Evolutionary conservation across 2,329 filamentous ascomycete species (phyloP).

Genomic region (Nannizzia gypsea): DNA sequence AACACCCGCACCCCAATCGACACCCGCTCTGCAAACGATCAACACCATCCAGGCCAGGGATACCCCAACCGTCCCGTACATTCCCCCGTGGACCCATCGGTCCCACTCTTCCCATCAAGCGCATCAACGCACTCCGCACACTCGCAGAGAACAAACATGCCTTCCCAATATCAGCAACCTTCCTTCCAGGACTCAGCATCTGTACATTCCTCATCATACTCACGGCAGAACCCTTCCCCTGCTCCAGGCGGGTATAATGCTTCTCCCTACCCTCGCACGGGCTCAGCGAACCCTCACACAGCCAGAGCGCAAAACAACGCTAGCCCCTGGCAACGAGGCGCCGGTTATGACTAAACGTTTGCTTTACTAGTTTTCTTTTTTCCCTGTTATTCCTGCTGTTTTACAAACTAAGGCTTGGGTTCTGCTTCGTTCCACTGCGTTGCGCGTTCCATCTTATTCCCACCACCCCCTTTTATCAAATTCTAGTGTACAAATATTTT

Average conservation of each 20-base stretch:
- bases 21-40: conserved; percentile 14
- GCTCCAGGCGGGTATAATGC: conserved; percentile 24
- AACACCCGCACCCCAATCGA: conserved; percentile 33
- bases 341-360: conserved; percentile 43
- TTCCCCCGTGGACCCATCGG: conserved; percentile 39
- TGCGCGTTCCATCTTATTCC: no score
- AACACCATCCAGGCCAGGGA: conserved; percentile 15
- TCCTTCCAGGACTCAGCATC: conserved; percentile 11
- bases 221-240: conserved; percentile 22
- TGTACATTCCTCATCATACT: conserved; percentile 13
- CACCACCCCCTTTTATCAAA: neutral
- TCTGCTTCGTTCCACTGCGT: no score
- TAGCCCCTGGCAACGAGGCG: conserved; percentile 55
- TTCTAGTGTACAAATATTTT: neutral
- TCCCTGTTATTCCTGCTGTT: conserved; percentile 4
- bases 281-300: conserved; percentile 20
- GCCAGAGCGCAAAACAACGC: conserved; percentile 42
- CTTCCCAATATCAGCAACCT: conserved; percentile 27
- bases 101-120: conserved; percentile 37
- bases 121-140: conserved; percentile 27
- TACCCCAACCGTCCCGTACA: conserved; percentile 30
- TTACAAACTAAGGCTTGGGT: neutral
- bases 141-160: conserved; percentile 15
- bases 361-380: neutral
- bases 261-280: conserved; percentile 23